These are phyloP conservation scores for Calendula officinalis DNA, from an alignment of 129 eudicot species.

Conservation along the genomic window DNA sequence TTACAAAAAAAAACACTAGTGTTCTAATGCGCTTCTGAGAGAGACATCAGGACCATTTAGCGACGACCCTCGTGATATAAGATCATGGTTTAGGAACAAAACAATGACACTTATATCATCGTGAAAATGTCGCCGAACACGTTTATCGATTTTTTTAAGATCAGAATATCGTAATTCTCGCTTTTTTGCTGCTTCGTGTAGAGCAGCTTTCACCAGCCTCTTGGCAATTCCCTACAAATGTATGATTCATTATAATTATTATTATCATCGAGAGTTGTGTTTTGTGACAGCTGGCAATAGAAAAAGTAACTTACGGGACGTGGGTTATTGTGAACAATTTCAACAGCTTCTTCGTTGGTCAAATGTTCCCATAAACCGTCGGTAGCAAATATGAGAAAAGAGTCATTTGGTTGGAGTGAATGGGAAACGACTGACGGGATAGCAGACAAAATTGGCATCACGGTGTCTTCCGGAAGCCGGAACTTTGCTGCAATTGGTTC, in stretches of 20 bases:
- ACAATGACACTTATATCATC: slow-evolving; percentile 47
- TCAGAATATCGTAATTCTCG: slow-evolving; percentile 58
- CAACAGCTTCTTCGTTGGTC: slow-evolving; percentile 62
- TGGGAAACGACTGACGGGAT: slow-evolving; percentile 51
- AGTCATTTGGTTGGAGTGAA: slow-evolving; percentile 49
- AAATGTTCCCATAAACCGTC: slow-evolving; percentile 78
- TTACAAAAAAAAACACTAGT: slow-evolving; percentile 20
- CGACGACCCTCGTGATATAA: slow-evolving; percentile 20
- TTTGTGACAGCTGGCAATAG: background rate
- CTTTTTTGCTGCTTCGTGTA: slow-evolving; percentile 58
- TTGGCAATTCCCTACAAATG: slow-evolving; percentile 48
- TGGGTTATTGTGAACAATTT: slow-evolving; percentile 56
- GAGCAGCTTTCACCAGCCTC: slow-evolving; percentile 46
- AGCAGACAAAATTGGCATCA: slow-evolving; percentile 61
- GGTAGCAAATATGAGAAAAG: slow-evolving; percentile 66
- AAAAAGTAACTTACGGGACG: slow-evolving; percentile 38
- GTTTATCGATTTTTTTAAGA: slow-evolving; percentile 42
- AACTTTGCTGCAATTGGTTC: slow-evolving; percentile 57
- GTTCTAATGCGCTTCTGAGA: slow-evolving; percentile 41
- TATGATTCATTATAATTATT: background rate
- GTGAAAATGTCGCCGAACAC: slow-evolving; percentile 51
- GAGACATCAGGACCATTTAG: slow-evolving; percentile 17
- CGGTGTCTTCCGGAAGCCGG: slow-evolving; percentile 48
- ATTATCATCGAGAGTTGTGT: background rate
- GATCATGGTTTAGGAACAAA: slow-evolving; percentile 38